These are phyloP conservation scores for Sugiyamaella japonica DNA, from an alignment of 1,139 yeast genomes.

Conservation along the genomic window DNA sequence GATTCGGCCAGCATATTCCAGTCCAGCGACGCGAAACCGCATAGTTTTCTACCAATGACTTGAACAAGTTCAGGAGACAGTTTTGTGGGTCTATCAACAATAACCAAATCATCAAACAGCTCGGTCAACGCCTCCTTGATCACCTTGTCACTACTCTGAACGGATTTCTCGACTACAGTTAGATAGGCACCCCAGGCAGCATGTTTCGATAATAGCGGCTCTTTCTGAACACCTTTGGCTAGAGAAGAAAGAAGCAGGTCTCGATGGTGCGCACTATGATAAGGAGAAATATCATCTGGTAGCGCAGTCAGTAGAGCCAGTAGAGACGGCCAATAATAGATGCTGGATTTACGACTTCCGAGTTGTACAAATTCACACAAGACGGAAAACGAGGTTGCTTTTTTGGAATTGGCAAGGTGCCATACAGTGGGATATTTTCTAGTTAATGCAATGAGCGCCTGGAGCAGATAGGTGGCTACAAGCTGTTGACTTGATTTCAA, in stretches of 20 bases:
- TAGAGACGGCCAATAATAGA: slow-evolving; percentile 35
- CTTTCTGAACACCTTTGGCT: slow-evolving; percentile 33
- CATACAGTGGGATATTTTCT: slow-evolving; percentile 33
- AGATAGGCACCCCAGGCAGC: slow-evolving; percentile 33
- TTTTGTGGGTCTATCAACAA: slow-evolving; percentile 19
- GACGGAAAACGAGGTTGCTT: slow-evolving; percentile 25
- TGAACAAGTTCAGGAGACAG: slow-evolving; percentile 21
- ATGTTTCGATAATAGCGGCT: slow-evolving; percentile 25
- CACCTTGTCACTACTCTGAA: background rate
- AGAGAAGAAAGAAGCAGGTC: slow-evolving; percentile 26
- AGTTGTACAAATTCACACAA: slow-evolving; percentile 23
- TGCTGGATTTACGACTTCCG: slow-evolving; percentile 32
- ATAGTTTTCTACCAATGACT: slow-evolving; percentile 29
- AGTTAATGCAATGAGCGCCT: slow-evolving; percentile 33
- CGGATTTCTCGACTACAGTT: slow-evolving; percentile 28
- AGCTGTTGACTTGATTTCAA: slow-evolving; percentile 33
- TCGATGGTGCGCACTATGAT: slow-evolving; percentile 4
- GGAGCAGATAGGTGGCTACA: slow-evolving; percentile 34
- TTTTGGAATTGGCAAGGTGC: slow-evolving; percentile 27
- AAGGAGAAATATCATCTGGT: slow-evolving; percentile 29
- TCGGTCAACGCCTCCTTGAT: slow-evolving; percentile 17
- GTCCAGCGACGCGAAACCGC: slow-evolving; percentile 16
- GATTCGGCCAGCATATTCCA: slow-evolving; percentile 4
- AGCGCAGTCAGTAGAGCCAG: slow-evolving; percentile 30
- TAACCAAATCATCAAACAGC: slow-evolving; percentile 20